Evolutionary conservation across 352 stramenopile genomes (phyloP).

Genomic region (Phytophthora pinifolia): DNA sequence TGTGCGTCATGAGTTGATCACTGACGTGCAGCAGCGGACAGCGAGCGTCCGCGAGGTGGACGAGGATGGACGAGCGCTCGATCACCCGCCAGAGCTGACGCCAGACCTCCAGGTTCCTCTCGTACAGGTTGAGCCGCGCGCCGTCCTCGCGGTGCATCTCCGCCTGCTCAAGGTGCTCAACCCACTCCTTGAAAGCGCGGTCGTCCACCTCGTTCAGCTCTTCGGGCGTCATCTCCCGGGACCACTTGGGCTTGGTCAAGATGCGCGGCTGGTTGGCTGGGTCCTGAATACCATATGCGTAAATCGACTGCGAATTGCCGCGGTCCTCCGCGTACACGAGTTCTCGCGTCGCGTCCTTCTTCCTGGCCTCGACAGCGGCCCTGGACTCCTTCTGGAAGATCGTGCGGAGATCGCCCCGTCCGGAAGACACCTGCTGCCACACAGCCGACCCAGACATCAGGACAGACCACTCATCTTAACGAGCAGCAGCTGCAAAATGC

Average conservation of each 20-base stretch:
- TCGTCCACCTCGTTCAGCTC: constrained; percentile 60
- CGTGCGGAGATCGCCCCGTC: constrained; percentile 61
- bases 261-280: constrained; percentile 63
- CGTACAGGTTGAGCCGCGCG: constrained; percentile 63
- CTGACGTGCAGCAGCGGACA: constrained; percentile 76
- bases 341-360: constrained; percentile 64
- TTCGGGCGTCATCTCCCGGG: constrained; percentile 61
- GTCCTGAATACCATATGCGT: constrained; percentile 60
- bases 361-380: constrained; percentile 55
- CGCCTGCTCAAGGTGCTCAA: constrained; percentile 37
- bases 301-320: constrained; percentile 74
- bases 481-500: neutral
- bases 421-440: constrained; percentile 18
- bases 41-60: constrained; percentile 72
- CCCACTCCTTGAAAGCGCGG: constrained; percentile 58
- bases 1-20: constrained; percentile 59
- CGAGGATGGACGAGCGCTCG: constrained; percentile 73
- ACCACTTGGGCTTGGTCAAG: constrained; percentile 64
- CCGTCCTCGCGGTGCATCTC: constrained; percentile 12
- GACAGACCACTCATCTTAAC: neutral
- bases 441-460: neutral
- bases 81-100: constrained; percentile 81
- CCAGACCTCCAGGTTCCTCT: constrained; percentile 85
- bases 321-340: constrained; percentile 61
- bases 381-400: constrained; percentile 70